Base-by-base conservation (phyloP, 768 basidiomycete species). In the Boletus bicolor region DNA sequence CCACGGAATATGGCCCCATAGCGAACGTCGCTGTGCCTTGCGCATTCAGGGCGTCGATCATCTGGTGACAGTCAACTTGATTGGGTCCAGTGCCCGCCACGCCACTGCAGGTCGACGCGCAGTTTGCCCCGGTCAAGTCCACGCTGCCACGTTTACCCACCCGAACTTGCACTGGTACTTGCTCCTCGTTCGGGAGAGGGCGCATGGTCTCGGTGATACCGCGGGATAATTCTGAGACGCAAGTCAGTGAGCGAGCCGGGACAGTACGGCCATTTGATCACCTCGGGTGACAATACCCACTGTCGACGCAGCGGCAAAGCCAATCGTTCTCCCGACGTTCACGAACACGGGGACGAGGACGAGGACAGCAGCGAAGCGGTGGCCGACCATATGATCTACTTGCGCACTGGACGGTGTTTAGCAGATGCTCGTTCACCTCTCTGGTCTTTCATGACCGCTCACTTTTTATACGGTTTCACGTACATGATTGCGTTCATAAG, bases 11-110 rank as follows among this genome's bases (percentile, higher is more conserved):
- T 5, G 46, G 41, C 10, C 7, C n/a, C 42, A 53, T 15, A 11
- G 39, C 35, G 21, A 58, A 44, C 42, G 36, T 53, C 4, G n/a
- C 37, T 19, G 46, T 34, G 19, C 10, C 11, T 19, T 47, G 32
- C 21, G 39, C 34, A 32, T 51, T 32, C 9, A 58, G 8, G 2
- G 26, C 26, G 26, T 28, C 37, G 8, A 59, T 48, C 6, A 44
- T 44, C 41, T 53, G 49, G 26, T 44, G 49, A 5, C 51, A 53
- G 42, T 59, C 57, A n/a, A 9, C 51, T 32, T 54, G 51, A 54
- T 49, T 59, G 7, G 43, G 57, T 7, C 57, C 50, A 17, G 46
- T 41, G 5, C 43, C 43, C n/a, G 55, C 46, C 7, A 47, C 28
- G 2, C 55, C 55, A 14, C 9, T 32, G 24, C 55, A 54, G 3